Percentiles rank a stretch among this genome's conserved stretches.
These are phyloP conservation scores for Chloranthus sessilifolius DNA, from an alignment of 164 flowering plant species.

Conservation along the genomic window DNA sequence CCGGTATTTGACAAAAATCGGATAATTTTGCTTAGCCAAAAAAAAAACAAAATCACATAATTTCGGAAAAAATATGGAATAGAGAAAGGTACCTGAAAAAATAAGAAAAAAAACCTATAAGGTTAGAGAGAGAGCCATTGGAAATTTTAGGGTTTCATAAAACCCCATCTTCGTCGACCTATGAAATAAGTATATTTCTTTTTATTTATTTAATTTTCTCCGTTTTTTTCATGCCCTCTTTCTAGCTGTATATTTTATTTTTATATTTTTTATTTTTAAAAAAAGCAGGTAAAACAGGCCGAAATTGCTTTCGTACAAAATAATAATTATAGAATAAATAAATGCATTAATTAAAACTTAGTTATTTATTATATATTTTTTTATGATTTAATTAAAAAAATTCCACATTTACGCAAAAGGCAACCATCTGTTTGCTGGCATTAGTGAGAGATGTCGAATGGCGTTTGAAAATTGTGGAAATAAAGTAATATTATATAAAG, in stretches of 20 bases:
- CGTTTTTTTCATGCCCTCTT: constrained; percentile 12
- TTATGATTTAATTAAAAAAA: too few species aligned
- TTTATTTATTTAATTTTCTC: constrained; percentile 8
- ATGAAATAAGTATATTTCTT: constrained; percentile 8
- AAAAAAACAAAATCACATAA: constrained; percentile 6
- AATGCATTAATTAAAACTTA: constrained; percentile 11
- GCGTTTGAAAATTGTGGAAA: too few species aligned
- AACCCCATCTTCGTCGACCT: constrained; percentile 3
- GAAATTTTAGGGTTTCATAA: constrained; percentile 4
- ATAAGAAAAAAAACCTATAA: constrained; percentile 6
- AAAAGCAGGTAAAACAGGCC: constrained; percentile 32
- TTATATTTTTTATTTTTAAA: constrained; percentile 10
- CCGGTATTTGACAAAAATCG: too few species aligned
- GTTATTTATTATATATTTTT: neutral
- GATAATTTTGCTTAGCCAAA: constrained; percentile 8
- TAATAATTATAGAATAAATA: constrained; percentile 12
- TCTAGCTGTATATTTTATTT: too few species aligned
- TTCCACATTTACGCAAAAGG: too few species aligned
- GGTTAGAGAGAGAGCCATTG: constrained; percentile 8
- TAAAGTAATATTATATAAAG: too few species aligned
- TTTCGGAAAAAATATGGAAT: constrained; percentile 6
- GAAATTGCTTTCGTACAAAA: constrained; percentile 26
- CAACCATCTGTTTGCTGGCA: too few species aligned
- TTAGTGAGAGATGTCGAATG: too few species aligned
- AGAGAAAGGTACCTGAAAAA: constrained; percentile 20